Base-by-base conservation (phyloP, 2,329 filamentous ascomycete species). In the Polytolypa hystricis region DNA sequence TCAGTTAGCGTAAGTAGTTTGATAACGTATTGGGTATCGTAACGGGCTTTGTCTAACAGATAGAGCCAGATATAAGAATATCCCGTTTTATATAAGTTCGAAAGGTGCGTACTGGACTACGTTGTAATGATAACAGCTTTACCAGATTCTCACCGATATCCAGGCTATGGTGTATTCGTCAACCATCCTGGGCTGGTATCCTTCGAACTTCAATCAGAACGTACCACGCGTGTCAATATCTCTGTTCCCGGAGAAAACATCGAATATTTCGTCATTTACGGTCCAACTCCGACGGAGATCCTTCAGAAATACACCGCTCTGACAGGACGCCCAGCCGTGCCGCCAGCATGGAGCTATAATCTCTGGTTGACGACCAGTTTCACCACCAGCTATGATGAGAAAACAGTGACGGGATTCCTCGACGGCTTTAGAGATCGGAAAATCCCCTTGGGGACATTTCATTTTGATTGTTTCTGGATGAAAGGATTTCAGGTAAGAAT, bases 391-490 rank as follows among this genome's bases (percentile, higher is more conserved):
- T 84, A 84, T 51, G 77, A 81, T 43, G 79, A 84, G 55, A 55
- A 67, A 14, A 84, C 79, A 0, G 79, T 84, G 17, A 74, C 66
- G 30, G 48, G 53, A 5, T 84, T 84, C 55, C 67, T 84, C 15
- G 71, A 81, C 46, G 78, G 78, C 8, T 83, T 84, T 74, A 70
- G 68, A 42, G 63, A 71, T 33, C 70, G 77, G 2, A 69, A 73
- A 30, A 79, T 79, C 11, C 74, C 77, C 0, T 68, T 84, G 2
- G 73, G 79, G 25, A 78, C 83, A 3, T 84, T 84, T 56, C 81
- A 84, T 55, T 84, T 80, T 45, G 80, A 84, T 53, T 81, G 76
- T 55, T 84, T 83, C 67, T 84, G 79, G 79, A 77, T 84, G 67
- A 77, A 77, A 43, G 14, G n/a, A 7, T 30, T 30, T 12, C 27